phyloP scores from a whole-genome alignment of 1,284 basidiomycete genomes.

The Mixia osmundae region DNA sequence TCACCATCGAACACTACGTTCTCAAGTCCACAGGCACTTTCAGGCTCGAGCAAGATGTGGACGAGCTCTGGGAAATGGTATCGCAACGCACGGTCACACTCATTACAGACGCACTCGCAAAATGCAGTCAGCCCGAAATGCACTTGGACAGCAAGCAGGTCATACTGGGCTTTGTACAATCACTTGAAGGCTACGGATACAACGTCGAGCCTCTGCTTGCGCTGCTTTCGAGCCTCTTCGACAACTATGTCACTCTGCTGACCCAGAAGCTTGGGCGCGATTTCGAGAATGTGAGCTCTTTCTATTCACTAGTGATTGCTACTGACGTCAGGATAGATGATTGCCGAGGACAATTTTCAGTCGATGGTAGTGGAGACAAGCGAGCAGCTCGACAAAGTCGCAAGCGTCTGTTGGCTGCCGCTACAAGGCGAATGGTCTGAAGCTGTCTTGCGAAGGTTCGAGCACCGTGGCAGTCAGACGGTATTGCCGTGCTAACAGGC shows the following conservation, averaged over 20 bases:
- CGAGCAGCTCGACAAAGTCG: conserved; percentile 47
- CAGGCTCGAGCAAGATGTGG: conserved; percentile 68
- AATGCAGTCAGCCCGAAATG: conserved; percentile 55
- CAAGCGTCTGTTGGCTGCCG: conserved; percentile 68
- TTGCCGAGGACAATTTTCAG: conserved; percentile 69
- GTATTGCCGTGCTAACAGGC: not conserved
- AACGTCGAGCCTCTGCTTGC: conserved; percentile 59
- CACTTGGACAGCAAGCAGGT: conserved; percentile 67
- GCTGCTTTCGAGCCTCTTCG: conserved; percentile 67
- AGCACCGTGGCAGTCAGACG: not conserved
- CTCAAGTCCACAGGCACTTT: conserved; percentile 57
- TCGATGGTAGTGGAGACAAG: conserved; percentile 61
- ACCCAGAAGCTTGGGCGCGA: conserved; percentile 58
- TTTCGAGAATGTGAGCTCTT: conserved; percentile 43
- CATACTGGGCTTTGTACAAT: conserved; percentile 70
- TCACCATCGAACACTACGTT: conserved; percentile 88
- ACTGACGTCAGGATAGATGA: conserved; percentile 41
- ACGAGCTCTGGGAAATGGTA: conserved; percentile 87
- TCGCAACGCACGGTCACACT: conserved; percentile 50
- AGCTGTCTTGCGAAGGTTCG: conserved; percentile 11
- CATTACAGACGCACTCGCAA: conserved; percentile 46
- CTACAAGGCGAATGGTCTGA: conserved; percentile 26
- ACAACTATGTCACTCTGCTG: conserved; percentile 64
- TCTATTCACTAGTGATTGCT: not conserved
- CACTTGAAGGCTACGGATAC: conserved; percentile 75